These are phyloP conservation scores for Diutina rugosa DNA, from an alignment of 1,139 yeast genomes.

Conservation along the genomic window DNA sequence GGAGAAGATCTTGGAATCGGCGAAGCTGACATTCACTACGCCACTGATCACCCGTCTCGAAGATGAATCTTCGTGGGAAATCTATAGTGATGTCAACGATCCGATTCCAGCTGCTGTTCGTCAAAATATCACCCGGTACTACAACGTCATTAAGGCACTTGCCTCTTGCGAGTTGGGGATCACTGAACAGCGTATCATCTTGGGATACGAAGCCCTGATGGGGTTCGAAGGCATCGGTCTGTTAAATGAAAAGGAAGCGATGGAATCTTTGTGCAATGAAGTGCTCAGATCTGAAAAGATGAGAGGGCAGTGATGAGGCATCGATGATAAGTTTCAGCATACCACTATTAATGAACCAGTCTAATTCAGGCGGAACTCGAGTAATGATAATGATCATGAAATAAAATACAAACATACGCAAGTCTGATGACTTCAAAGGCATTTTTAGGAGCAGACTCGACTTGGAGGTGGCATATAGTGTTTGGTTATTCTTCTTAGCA, in stretches of 20 bases:
- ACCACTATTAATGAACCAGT: not conserved
- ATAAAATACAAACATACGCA: too few relatives aligned
- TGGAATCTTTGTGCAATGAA: constrained; percentile 64
- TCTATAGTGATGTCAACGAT: constrained; percentile 86
- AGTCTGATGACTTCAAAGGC: too few relatives aligned
- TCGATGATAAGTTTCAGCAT: not conserved
- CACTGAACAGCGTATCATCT: constrained; percentile 63
- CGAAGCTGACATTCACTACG: constrained; percentile 7
- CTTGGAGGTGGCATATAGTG: too few relatives aligned
- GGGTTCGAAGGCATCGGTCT: constrained; percentile 63
- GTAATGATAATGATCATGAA: not conserved
- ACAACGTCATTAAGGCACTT: constrained; percentile 71
- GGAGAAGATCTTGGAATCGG: not conserved
- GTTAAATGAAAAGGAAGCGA: constrained; percentile 61
- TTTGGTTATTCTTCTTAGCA: too few relatives aligned
- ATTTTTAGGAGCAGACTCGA: too few relatives aligned
- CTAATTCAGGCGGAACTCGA: not conserved
- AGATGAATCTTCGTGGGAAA: constrained; percentile 92
- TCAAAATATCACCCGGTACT: constrained; percentile 71
- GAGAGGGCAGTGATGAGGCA: constrained; percentile 20
- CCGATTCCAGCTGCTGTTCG: constrained; percentile 46
- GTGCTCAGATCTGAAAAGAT: constrained; percentile 61
- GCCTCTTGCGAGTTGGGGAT: constrained; percentile 77
- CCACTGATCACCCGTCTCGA: constrained; percentile 75
- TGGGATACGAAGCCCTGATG: constrained; percentile 85